Percentiles rank a stretch among this genome's conserved stretches.
These are phyloP conservation scores for Hypoxylon crocopeplum DNA, from an alignment of 495 filamentous ascomycete species.

Conservation along the genomic window DNA sequence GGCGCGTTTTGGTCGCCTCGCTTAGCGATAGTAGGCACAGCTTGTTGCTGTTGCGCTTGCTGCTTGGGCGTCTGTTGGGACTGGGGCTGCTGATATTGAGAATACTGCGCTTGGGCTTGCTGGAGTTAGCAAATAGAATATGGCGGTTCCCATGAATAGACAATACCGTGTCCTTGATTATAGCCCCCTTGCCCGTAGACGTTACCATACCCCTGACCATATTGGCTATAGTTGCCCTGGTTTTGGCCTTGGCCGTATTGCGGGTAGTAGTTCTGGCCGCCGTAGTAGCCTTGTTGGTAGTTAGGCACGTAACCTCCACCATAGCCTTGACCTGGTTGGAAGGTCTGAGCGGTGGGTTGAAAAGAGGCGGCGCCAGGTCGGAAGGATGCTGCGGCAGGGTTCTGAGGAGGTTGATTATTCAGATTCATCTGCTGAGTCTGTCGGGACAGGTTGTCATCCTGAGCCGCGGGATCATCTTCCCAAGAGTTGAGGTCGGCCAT, in stretches of 20 bases:
- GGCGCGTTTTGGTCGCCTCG: slow-evolving; percentile 55
- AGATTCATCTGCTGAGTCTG: slow-evolving; percentile 82
- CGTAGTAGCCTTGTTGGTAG: slow-evolving; percentile 58
- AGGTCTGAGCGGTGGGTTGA: slow-evolving; percentile 75
- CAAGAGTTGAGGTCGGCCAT: slow-evolving; percentile 93
- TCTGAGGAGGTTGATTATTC: slow-evolving; percentile 57
- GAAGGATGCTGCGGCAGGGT: slow-evolving; percentile 59
- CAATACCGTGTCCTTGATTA: slow-evolving; percentile 66
- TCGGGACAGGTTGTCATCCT: slow-evolving; percentile 83
- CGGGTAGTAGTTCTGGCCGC: slow-evolving; percentile 58
- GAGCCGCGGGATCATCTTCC: slow-evolving; percentile 91
- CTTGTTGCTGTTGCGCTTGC: slow-evolving; percentile 51
- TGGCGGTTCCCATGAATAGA: neutral
- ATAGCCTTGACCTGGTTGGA: slow-evolving; percentile 76
- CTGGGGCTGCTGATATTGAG: slow-evolving; percentile 60
- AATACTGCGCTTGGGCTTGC: slow-evolving; percentile 47
- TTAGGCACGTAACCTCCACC: slow-evolving; percentile 54
- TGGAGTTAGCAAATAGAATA: slow-evolving; percentile 30
- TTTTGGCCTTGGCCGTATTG: slow-evolving; percentile 57
- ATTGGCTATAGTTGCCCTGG: slow-evolving; percentile 59
- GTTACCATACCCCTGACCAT: slow-evolving; percentile 60
- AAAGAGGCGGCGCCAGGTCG: slow-evolving; percentile 81
- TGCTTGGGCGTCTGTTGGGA: slow-evolving; percentile 62
- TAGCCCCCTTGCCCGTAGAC: slow-evolving; percentile 60
- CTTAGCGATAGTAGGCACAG: slow-evolving; percentile 73